Conservation (phyloP, 345 rosid genomes). For the Sonneratia alba region DNA sequence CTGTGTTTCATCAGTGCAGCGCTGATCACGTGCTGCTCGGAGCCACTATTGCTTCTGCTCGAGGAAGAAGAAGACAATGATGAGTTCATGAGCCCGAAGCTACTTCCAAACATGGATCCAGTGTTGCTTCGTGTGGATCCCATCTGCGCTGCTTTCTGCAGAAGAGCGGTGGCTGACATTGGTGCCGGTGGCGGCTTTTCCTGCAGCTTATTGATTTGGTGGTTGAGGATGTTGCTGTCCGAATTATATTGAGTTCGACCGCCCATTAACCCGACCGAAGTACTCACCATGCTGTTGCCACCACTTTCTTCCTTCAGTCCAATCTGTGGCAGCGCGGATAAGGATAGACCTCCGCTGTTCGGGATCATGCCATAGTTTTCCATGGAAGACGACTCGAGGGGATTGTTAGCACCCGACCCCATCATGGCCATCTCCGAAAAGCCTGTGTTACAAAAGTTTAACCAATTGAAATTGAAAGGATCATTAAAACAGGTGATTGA, state of each 20-base stretch:
- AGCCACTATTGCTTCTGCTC: not conserved
- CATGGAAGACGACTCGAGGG: slow-evolving; percentile 39
- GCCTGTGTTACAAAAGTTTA: not conserved
- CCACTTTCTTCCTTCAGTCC: slow-evolving; percentile 1
- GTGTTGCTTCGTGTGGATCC: slow-evolving; percentile 7
- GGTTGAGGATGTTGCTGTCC: slow-evolving; percentile 20
- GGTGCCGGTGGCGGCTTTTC: slow-evolving; percentile 4
- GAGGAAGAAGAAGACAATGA: not conserved
- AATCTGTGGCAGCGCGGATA: not conserved
- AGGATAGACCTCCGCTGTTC: not conserved
- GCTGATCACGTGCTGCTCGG: slow-evolving; percentile 4
- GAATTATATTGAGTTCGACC: slow-evolving; percentile 2
- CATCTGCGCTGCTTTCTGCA: slow-evolving; percentile 14
- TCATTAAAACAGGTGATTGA: no score
- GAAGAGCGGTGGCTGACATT: slow-evolving; percentile 12
- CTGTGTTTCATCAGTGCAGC: not conserved
- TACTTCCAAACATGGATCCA: not conserved
- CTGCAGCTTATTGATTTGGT: slow-evolving; percentile 22
- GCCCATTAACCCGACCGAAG: not conserved
- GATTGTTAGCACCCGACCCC: slow-evolving; percentile 21
- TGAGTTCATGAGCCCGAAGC: slow-evolving; percentile 3
- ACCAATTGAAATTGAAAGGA: no score
- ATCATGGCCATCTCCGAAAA: slow-evolving; percentile 52
- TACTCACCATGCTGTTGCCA: not conserved
- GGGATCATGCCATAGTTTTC: slow-evolving; percentile 22